Evolutionary conservation across 2,329 filamentous ascomycete species (phyloP).

Genomic region (Sodiomyces alkalinus): DNA sequence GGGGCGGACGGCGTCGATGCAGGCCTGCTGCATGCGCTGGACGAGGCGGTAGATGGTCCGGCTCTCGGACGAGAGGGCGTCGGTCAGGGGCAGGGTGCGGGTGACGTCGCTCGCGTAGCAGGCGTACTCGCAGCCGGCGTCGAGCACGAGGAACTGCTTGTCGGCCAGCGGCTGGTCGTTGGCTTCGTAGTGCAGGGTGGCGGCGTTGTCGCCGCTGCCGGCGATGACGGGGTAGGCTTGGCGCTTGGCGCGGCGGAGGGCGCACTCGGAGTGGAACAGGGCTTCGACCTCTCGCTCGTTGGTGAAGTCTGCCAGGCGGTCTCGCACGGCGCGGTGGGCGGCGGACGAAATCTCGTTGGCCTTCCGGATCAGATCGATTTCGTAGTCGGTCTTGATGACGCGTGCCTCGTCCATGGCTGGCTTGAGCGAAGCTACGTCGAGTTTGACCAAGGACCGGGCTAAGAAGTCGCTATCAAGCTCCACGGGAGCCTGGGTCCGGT

Average conservation of each 20-base stretch:
- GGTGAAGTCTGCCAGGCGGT: conserved; percentile 41
- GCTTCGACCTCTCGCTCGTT: conserved; percentile 80
- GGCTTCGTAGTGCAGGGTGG: conserved; percentile 71
- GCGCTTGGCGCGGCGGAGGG: conserved; percentile 53
- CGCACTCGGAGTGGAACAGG: conserved; percentile 57
- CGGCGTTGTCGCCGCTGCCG: conserved; percentile 67
- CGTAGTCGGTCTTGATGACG: conserved; percentile 73
- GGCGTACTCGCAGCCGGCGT: conserved; percentile 74
- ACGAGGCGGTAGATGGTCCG: conserved; percentile 65
- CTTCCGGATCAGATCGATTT: conserved; percentile 65
- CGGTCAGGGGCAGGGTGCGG: conserved; percentile 62
- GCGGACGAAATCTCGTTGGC: conserved; percentile 67
- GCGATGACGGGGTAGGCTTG: conserved; percentile 87
- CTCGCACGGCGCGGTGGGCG: conserved; percentile 62
- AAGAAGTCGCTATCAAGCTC: conserved; percentile 12
- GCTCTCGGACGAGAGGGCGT: conserved; percentile 48
- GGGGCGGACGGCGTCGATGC: conserved; percentile 52
- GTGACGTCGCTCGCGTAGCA: conserved; percentile 87
- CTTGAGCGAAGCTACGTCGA: conserved; percentile 40
- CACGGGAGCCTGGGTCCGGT: conserved; percentile 26
- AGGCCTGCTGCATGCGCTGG: conserved; percentile 63
- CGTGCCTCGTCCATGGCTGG: conserved; percentile 67
- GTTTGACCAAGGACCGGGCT: conserved; percentile 13
- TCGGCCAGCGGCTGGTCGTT: conserved; percentile 61
- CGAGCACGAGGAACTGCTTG: conserved; percentile 63